phyloP scores from a whole-genome alignment of 164 flowering plant genomes.

The Echeveria elegans region DNA sequence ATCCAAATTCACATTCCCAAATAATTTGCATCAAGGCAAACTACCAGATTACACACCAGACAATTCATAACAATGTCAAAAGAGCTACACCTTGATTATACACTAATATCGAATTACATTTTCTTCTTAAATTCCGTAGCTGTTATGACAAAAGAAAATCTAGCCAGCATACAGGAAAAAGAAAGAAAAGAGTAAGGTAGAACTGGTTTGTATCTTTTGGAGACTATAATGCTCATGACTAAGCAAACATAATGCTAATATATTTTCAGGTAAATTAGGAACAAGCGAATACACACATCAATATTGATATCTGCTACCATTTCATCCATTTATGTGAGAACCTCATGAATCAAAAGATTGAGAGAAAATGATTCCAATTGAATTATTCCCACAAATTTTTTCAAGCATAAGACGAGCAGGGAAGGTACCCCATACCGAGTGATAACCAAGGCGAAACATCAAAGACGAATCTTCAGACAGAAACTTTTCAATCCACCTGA shows the following conservation, averaged over 20 bases:
- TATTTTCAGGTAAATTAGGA: too few species aligned
- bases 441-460: constrained; percentile 84
- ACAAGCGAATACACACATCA: neutral
- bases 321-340: neutral
- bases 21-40: neutral
- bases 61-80: neutral
- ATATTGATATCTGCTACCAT: neutral
- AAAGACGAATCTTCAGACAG: constrained; percentile 50
- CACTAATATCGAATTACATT: neutral
- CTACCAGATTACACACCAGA: neutral
- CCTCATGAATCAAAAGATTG: neutral
- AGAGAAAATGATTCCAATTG: neutral
- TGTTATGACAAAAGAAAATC: neutral
- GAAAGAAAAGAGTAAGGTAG: neutral
- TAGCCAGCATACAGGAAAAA: neutral
- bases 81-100: neutral
- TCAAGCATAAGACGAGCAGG: neutral
- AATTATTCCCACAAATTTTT: neutral
- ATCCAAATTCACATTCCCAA: neutral
- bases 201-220: neutral
- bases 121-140: neutral
- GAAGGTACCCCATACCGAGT: constrained; percentile 42
- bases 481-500: constrained; percentile 59
- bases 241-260: too few species aligned
- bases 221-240: neutral